phyloP scores from a whole-genome alignment of 192 early-diverging fungal species.

The Backusella liffmaniae region DNA sequence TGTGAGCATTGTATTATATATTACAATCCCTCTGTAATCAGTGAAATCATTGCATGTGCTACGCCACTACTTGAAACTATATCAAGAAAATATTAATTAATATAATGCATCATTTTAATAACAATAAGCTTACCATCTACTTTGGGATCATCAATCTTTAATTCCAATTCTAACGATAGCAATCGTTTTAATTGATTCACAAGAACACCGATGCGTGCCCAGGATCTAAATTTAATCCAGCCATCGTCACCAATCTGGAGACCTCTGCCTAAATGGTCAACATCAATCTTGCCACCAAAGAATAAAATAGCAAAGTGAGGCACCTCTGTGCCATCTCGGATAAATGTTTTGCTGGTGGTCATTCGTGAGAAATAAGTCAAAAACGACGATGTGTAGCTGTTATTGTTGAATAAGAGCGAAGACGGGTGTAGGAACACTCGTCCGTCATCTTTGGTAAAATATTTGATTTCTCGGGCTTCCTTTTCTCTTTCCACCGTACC shows the following conservation, averaged over 20 bases:
- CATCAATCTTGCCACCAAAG: conserved; percentile 77
- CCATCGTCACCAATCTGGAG: conserved; percentile 55
- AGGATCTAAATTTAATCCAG: conserved; percentile 68
- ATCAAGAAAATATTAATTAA: neutral
- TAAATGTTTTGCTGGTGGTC: conserved; percentile 64
- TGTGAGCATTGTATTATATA: neutral
- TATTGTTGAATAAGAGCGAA: conserved; percentile 65
- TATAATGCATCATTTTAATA: neutral
- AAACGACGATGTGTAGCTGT: conserved; percentile 62
- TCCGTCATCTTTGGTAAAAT: conserved; percentile 62
- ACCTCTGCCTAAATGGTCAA: conserved; percentile 69
- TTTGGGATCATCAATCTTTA: conserved; percentile 69
- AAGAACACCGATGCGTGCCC: conserved; percentile 69
- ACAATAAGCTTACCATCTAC: conserved; percentile 39
- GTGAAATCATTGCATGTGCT: conserved; percentile 23
- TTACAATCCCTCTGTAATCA: conserved; percentile 17
- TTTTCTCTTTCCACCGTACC: conserved; percentile 71
- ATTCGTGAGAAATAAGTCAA: conserved; percentile 70
- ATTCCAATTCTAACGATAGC: conserved; percentile 66
- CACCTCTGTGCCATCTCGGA: conserved; percentile 60
- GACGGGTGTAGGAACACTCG: conserved; percentile 85
- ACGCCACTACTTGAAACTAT: conserved; percentile 23
- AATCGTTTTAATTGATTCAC: conserved; percentile 73
- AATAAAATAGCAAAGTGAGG: conserved; percentile 72
- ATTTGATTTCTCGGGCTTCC: conserved; percentile 72